These are phyloP conservation scores for Sugiyamaella grinbergsii DNA, from an alignment of 1,139 yeast genomes.

Conservation along the genomic window DNA sequence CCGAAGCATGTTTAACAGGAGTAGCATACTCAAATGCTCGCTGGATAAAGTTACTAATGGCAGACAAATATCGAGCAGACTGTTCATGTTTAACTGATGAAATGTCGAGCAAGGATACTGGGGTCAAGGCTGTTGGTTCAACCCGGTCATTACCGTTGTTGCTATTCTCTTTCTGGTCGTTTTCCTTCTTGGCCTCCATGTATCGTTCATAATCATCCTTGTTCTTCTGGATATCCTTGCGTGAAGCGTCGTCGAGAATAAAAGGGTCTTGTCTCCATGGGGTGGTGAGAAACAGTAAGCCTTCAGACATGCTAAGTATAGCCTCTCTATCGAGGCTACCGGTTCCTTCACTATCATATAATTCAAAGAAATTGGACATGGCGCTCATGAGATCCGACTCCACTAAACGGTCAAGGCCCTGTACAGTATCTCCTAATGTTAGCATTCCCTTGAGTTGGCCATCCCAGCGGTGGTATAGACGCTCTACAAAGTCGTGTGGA, in stretches of 20 bases:
- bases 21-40: slow-evolving; percentile 88
- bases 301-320: slow-evolving; percentile 83
- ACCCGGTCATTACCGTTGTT: slow-evolving; percentile 11
- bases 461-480: slow-evolving; percentile 76
- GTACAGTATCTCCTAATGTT: slow-evolving; percentile 66
- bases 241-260: slow-evolving; percentile 33
- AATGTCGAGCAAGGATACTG: slow-evolving; percentile 26
- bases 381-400: slow-evolving; percentile 77
- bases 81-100: slow-evolving; percentile 69
- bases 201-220: slow-evolving; percentile 25
- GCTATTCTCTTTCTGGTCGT: slow-evolving; percentile 21
- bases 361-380: slow-evolving; percentile 73
- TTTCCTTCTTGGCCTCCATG: slow-evolving; percentile 23
- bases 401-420: slow-evolving; percentile 69
- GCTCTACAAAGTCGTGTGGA: slow-evolving; percentile 54
- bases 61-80: slow-evolving; percentile 76
- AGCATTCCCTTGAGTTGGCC: slow-evolving; percentile 55
- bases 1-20: slow-evolving; percentile 30
- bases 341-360: slow-evolving; percentile 64
- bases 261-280: slow-evolving; percentile 52
- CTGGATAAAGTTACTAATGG: slow-evolving; percentile 84
- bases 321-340: slow-evolving; percentile 77
- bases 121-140: slow-evolving; percentile 29
- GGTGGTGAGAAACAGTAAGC: slow-evolving; percentile 72
- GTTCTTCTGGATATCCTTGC: slow-evolving; percentile 25